Conservation (phyloP, 495 filamentous ascomycete species). For the Platismatia glauca region DNA sequence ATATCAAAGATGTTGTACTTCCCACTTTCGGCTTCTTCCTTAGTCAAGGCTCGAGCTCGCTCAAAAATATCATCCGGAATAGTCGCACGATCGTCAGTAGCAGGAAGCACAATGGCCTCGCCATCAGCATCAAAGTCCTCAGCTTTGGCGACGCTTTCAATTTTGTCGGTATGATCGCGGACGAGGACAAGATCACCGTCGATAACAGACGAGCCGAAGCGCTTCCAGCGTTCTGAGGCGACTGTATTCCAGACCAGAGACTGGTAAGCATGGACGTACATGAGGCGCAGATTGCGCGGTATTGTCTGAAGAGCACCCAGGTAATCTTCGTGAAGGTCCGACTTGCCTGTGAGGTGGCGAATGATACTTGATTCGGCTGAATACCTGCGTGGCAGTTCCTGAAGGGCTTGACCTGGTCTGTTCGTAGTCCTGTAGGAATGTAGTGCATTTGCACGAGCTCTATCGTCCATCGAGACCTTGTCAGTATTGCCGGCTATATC, state of each 20-base stretch:
- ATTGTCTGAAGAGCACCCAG: conserved; percentile 70
- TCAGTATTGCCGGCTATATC: conserved; percentile 25
- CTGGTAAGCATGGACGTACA: conserved; percentile 97
- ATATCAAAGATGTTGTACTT: conserved; percentile 79
- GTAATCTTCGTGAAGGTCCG: conserved; percentile 47
- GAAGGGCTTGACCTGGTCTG: conserved; percentile 47
- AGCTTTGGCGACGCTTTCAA: conserved; percentile 25
- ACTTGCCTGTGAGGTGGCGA: conserved; percentile 49
- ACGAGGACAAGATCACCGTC: conserved; percentile 81
- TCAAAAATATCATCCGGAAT: conserved; percentile 53
- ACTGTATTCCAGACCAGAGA: conserved; percentile 86
- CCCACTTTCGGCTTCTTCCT: conserved; percentile 69
- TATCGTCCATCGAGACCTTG: conserved; percentile 59
- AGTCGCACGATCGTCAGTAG: conserved; percentile 46
- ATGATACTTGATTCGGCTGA: conserved; percentile 71
- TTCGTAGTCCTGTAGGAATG: conserved; percentile 55
- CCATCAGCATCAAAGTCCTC: conserved; percentile 55
- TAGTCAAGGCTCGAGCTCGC: conserved; percentile 65
- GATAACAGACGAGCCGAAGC: conserved; percentile 60
- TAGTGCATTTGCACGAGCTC: conserved; percentile 64
- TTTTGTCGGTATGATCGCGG: conserved; percentile 43
- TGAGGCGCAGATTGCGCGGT: conserved; percentile 67
- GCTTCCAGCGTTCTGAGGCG: conserved; percentile 66
- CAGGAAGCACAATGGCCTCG: conserved; percentile 55
- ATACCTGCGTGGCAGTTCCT: conserved; percentile 69